phyloP scores from a whole-genome alignment of 1,139 yeast genomes.

The Hyphopichia khmerensis region DNA sequence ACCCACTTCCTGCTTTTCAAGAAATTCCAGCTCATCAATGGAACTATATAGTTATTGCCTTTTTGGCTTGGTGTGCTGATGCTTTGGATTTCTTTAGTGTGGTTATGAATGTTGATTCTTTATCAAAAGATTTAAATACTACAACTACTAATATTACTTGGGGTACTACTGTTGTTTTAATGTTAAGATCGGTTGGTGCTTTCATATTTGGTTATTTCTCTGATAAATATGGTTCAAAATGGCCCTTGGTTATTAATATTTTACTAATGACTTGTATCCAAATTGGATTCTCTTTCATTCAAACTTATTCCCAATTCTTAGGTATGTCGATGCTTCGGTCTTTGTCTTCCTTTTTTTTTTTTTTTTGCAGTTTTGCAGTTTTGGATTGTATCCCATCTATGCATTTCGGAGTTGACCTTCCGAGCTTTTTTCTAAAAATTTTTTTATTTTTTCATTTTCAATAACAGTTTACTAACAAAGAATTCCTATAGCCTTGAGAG shows the following conservation, averaged over 20 bases:
- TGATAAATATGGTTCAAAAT: constrained; percentile 37
- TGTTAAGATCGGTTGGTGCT: constrained; percentile 47
- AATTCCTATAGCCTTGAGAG: constrained; percentile 64
- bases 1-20: constrained; percentile 33
- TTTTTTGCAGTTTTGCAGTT: constrained; percentile 10
- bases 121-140: constrained; percentile 27
- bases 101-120: constrained; percentile 29
- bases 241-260: constrained; percentile 37
- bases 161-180: constrained; percentile 46
- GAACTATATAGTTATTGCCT: constrained; percentile 35
- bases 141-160: constrained; percentile 34
- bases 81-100: constrained; percentile 44
- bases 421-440: too few species aligned
- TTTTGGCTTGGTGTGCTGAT: constrained; percentile 45
- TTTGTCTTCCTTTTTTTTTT: constrained; percentile 15
- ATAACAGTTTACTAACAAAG: constrained; percentile 23
- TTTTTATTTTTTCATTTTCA: too few species aligned
- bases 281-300: constrained; percentile 41
- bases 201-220: constrained; percentile 37
- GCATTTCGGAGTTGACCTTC: background rate
- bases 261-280: constrained; percentile 32
- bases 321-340: constrained; percentile 23
- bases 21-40: constrained; percentile 33
- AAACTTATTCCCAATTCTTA: constrained; percentile 36
- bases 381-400: too few species aligned